These are phyloP conservation scores for Gossypium australe DNA, from an alignment of 345 rosid genomes.

Conservation along the genomic window DNA sequence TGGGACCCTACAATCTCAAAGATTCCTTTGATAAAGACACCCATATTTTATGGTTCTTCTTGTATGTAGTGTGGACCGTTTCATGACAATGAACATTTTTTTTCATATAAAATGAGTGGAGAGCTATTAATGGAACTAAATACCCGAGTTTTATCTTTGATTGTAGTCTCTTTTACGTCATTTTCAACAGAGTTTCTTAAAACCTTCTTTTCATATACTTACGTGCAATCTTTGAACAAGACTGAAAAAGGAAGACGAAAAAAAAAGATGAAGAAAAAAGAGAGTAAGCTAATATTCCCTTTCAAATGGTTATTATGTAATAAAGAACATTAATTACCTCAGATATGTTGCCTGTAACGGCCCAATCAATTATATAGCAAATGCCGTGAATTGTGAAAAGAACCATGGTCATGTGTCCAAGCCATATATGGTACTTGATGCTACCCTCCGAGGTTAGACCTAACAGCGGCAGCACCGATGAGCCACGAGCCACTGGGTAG, in stretches of 20 bases:
- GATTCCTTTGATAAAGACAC: background rate
- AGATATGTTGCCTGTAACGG: constrained; percentile 23
- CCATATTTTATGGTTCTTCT: background rate
- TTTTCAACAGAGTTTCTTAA: background rate
- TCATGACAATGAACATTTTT: background rate
- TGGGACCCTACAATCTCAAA: background rate
- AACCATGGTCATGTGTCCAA: constrained; percentile 65
- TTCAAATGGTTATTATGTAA: background rate
- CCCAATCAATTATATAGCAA: constrained; percentile 46
- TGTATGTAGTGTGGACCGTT: background rate
- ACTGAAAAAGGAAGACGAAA: background rate
- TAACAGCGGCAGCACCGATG: constrained; percentile 57
- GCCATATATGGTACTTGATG: constrained; percentile 92
- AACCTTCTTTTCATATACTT: background rate
- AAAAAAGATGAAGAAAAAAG: no score
- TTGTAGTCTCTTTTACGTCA: background rate
- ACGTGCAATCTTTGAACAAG: background rate
- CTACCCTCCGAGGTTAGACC: constrained; percentile 76
- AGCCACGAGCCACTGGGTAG: constrained; percentile 78
- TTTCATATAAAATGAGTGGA: no score
- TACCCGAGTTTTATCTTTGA: background rate
- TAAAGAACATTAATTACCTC: constrained; percentile 34
- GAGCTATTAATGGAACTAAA: background rate
- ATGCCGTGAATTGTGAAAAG: constrained; percentile 66
- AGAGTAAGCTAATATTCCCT: background rate